These are phyloP conservation scores for Aspergillus sp. DNA, from an alignment of 2,329 filamentous ascomycete genomes.

Conservation along the genomic window DNA sequence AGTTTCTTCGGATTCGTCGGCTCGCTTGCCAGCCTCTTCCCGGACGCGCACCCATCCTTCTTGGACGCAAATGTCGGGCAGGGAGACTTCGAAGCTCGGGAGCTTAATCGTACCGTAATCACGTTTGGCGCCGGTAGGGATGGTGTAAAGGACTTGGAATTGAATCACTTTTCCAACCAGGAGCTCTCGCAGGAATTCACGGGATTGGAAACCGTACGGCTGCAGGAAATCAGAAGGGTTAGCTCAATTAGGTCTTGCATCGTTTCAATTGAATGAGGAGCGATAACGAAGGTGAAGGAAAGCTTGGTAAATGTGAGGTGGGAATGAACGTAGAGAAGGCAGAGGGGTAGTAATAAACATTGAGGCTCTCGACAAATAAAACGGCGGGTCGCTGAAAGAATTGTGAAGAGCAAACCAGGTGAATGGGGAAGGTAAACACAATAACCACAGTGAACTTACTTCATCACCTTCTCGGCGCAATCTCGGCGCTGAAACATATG, in stretches of 20 bases:
- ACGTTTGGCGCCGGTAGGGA: conserved; percentile 73
- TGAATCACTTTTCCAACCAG: conserved; percentile 84
- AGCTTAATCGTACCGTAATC: conserved; percentile 84
- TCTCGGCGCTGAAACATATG: conserved; percentile 87
- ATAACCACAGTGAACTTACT: conserved; percentile 39
- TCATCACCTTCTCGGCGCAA: conserved; percentile 87
- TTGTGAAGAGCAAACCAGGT: background rate
- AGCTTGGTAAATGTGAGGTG: background rate
- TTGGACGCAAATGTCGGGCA: conserved; percentile 81
- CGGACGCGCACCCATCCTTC: conserved; percentile 92
- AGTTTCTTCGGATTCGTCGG: conserved; percentile 80
- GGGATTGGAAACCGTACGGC: conserved; percentile 88
- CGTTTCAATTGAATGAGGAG: background rate
- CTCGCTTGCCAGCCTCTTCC: conserved; percentile 82
- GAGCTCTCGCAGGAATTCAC: conserved; percentile 83
- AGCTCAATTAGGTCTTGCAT: background rate
- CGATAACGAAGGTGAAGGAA: background rate
- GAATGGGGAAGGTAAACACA: background rate
- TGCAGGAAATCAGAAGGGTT: conserved; percentile 25
- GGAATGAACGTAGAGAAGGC: background rate
- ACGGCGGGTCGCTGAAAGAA: conserved; percentile 1
- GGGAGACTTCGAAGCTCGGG: conserved; percentile 63
- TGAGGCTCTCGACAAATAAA: background rate
- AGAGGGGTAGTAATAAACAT: background rate
- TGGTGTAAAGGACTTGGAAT: conserved; percentile 82